phyloP scores from a whole-genome alignment of 371 early-diverging fungal species.

The Neoconidiobolus thromboides region DNA sequence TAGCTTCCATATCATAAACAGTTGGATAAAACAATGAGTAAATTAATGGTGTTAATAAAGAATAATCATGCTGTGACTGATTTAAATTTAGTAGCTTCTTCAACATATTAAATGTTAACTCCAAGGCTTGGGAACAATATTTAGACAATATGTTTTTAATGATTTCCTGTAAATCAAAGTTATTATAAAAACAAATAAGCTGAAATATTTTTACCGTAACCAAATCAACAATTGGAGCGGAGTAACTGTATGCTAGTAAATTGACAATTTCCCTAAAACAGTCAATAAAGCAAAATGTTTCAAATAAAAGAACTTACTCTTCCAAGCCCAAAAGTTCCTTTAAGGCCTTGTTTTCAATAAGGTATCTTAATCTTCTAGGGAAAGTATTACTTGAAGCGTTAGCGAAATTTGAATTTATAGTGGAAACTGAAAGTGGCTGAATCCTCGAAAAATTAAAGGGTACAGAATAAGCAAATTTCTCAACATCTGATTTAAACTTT shows the following conservation, averaged over 20 bases:
- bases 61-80: background rate
- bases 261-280: background rate
- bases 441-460: background rate
- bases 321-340: background rate
- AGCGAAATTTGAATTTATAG: background rate
- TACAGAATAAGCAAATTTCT: background rate
- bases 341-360: no score
- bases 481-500: background rate
- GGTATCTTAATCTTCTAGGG: background rate
- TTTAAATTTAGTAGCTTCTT: background rate
- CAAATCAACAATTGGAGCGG: background rate
- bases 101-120: background rate
- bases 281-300: background rate
- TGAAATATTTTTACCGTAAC: background rate
- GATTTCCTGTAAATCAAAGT: background rate
- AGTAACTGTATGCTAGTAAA: background rate
- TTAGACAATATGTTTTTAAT: background rate
- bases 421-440: background rate
- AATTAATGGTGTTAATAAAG: background rate
- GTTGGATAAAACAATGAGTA: constrained; percentile 1
- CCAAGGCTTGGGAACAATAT: background rate
- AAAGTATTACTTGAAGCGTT: background rate
- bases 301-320: background rate
- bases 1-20: background rate
- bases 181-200: background rate